Percentiles rank a stretch among this genome's conserved stretches.
phyloP scores from a whole-genome alignment of 2,329 filamentous ascomycete genomes.

The Cladophialophora immunda region DNA sequence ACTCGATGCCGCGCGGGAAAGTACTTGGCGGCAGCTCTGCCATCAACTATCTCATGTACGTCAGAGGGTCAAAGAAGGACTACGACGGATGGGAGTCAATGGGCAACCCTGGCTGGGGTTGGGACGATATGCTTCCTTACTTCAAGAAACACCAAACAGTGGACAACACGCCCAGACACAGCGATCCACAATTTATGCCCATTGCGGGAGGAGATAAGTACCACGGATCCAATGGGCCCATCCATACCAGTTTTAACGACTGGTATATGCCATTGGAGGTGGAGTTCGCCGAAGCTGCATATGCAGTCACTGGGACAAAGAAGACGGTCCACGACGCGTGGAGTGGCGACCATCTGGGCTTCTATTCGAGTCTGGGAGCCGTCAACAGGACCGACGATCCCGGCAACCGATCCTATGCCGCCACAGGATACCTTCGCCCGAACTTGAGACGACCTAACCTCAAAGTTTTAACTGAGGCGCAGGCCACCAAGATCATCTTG shows the following conservation, averaged over 20 bases:
- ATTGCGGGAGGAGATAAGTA: slow-evolving; percentile 34
- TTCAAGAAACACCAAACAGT: slow-evolving; percentile 45
- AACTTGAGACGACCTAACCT: slow-evolving; percentile 54
- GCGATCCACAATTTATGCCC: slow-evolving; percentile 45
- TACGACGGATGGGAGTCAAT: slow-evolving; percentile 51
- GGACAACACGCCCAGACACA: slow-evolving; percentile 38
- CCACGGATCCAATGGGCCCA: slow-evolving; percentile 41
- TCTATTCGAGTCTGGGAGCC: slow-evolving; percentile 36
- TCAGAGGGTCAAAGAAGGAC: slow-evolving; percentile 44
- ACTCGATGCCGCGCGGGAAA: slow-evolving; percentile 44
- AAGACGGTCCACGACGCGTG: slow-evolving; percentile 39
- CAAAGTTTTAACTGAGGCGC: slow-evolving; percentile 55
- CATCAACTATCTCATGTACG: slow-evolving; percentile 44
- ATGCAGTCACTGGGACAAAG: slow-evolving; percentile 44
- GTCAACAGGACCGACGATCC: slow-evolving; percentile 33
- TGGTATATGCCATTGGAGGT: slow-evolving; percentile 50
- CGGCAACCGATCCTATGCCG: slow-evolving; percentile 51
- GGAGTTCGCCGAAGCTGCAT: slow-evolving; percentile 47
- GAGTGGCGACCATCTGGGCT: slow-evolving; percentile 38
- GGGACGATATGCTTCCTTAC: slow-evolving; percentile 38
- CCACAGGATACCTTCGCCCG: slow-evolving; percentile 49
- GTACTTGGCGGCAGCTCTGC: slow-evolving; percentile 46
- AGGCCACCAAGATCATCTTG: slow-evolving; percentile 48
- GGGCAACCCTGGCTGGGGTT: slow-evolving; percentile 50
- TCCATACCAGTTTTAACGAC: slow-evolving; percentile 43